Evolutionary conservation across 2,329 filamentous ascomycete species (phyloP).

Genomic region (Pseudogymnoascus sp.): DNA sequence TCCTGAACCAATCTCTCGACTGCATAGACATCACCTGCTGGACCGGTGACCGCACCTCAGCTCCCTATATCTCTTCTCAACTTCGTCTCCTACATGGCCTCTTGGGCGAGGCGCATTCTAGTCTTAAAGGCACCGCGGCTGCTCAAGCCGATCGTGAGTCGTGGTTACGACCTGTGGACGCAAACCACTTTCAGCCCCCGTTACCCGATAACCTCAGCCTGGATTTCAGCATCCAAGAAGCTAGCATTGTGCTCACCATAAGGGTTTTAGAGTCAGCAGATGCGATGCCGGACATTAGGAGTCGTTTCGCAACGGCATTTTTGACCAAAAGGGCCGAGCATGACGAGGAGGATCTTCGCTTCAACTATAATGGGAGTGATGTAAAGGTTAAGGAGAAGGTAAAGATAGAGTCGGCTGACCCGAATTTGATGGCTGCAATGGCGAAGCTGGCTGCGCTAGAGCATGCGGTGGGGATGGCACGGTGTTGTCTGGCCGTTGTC

Average conservation of each 20-base stretch:
- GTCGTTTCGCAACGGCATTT: slow-evolving; percentile 63
- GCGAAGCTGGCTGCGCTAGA: slow-evolving; percentile 75
- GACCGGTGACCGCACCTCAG: slow-evolving; percentile 55
- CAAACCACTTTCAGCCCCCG: slow-evolving; percentile 46
- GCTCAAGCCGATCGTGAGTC: slow-evolving; percentile 27
- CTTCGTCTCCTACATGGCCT: slow-evolving; percentile 48
- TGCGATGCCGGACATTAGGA: slow-evolving; percentile 52
- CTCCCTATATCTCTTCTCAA: slow-evolving; percentile 45
- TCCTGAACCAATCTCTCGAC: slow-evolving; percentile 76
- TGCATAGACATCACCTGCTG: slow-evolving; percentile 70
- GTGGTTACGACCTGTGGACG: slow-evolving; percentile 30
- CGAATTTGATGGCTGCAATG: slow-evolving; percentile 72
- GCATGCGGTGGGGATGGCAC: slow-evolving; percentile 61
- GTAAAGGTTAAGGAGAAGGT: slow-evolving; percentile 88
- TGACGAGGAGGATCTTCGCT: slow-evolving; percentile 73
- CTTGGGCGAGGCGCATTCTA: slow-evolving; percentile 41
- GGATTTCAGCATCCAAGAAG: slow-evolving; percentile 61
- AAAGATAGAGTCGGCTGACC: slow-evolving; percentile 73
- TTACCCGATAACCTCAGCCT: slow-evolving; percentile 65
- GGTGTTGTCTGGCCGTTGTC: slow-evolving; percentile 66
- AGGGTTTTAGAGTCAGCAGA: slow-evolving; percentile 62
- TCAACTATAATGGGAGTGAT: slow-evolving; percentile 56
- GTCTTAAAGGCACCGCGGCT: slow-evolving; percentile 47
- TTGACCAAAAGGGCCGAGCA: slow-evolving; percentile 60
- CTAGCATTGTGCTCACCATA: slow-evolving; percentile 59